Evolutionary conservation across 805 yeast species (phyloP).

Genomic region (Spencermartinsiella europaea): DNA sequence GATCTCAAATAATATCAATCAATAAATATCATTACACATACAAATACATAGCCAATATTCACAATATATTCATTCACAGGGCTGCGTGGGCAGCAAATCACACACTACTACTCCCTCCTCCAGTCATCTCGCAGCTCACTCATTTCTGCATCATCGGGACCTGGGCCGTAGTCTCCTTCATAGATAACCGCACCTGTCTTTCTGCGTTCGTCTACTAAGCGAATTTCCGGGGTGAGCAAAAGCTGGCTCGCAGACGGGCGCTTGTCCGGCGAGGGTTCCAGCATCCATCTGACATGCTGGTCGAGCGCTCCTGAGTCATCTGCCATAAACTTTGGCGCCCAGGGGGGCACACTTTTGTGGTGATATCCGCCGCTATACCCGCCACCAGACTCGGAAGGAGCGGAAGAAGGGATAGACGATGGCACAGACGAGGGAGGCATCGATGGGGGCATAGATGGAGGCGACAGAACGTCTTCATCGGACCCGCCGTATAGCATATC

Average conservation of each 20-base stretch:
- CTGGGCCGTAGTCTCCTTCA: slow-evolving; percentile 94
- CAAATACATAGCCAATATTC: background rate
- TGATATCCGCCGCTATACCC: background rate
- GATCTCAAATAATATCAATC: no score
- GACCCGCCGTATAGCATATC: slow-evolving; percentile 8
- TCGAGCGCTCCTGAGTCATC: slow-evolving; percentile 72
- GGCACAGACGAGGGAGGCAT: background rate
- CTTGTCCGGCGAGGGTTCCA: slow-evolving; percentile 70
- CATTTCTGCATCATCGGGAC: slow-evolving; percentile 36
- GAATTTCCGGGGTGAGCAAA: slow-evolving; percentile 66
- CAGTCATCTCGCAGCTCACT: background rate
- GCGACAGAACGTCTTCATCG: slow-evolving; percentile 2
- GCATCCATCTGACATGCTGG: slow-evolving; percentile 79
- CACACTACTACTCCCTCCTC: background rate
- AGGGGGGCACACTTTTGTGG: slow-evolving; percentile 42
- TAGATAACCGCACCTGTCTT: slow-evolving; percentile 91
- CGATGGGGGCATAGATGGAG: slow-evolving; percentile 1
- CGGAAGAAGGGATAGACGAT: background rate
- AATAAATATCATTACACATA: background rate
- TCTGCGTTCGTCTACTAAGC: slow-evolving; percentile 70
- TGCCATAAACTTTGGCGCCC: slow-evolving; percentile 83
- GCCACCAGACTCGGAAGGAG: background rate
- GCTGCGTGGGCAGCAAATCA: no score
- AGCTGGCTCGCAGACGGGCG: slow-evolving; percentile 78
- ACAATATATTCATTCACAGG: no score